Evolutionary conservation across 2,329 filamentous ascomycete genomes (phyloP), one percentile per base, ranked within the genome.

Genomic region (Chalara sp.): DNA sequence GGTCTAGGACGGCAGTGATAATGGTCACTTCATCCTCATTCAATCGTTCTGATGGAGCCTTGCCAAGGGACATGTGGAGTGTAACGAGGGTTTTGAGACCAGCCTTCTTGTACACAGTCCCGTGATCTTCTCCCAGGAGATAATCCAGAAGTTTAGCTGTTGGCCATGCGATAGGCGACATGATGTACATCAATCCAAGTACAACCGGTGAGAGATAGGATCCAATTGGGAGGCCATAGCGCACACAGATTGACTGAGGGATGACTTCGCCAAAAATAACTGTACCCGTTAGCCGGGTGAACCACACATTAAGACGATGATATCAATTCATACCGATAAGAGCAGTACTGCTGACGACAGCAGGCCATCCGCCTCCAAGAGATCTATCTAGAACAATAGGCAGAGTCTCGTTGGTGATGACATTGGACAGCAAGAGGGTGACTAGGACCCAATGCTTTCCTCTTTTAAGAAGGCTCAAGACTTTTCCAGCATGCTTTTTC

Each of bases 371-470:
- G 58, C 93, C 93, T 32, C 93, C 93, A 13, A 99, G 80, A 51
- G 90, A 96, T 51, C 93, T 79, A 70, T 99, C 93, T 47, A 99
- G 79, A 8, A 99, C 89, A 55, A 99, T 96, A 30, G 93, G 93
- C 12, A 96, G 76, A 2, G 92, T 95, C 71, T 97, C 93, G 68
- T 99, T 97, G 58, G 95, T 95, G 62, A 99, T 95, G 65, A 99
- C 93, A 68, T 99, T 99, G 68, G 90, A 90, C 50, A 99, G 75
- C 6, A 99, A 79, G 30, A 99, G 73, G 2, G 93, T 97, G 49
- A 99, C 93, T 51, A 99, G 75, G 21, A 99, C 92, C 93, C 93
- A 99, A 70, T 99, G 93, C 68, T 99, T 99, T 62, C 93, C 93
- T 61, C 81, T 86, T 57, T 89, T 83, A 50, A 99, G 72, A 31